A percentile compares a stretch with the other conserved stretches of the same genome.
Evolutionary conservation across 768 basidiomycete species (phyloP).

Genomic region (Boletus huronensis): DNA sequence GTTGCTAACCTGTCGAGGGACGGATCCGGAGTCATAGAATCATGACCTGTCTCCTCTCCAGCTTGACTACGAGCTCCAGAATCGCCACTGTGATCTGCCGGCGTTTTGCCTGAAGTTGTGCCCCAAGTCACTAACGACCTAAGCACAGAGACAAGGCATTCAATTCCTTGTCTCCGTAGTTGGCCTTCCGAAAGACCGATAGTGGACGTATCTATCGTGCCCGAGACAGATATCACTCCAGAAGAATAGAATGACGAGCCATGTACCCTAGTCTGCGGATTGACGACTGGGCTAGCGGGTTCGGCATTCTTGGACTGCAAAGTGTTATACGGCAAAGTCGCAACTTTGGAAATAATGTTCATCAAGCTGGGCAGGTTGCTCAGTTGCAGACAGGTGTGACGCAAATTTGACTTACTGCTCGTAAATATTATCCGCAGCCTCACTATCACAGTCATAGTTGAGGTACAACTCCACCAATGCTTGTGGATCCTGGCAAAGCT

Average conservation of each 20-base stretch:
- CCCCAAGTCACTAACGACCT: slow-evolving; percentile 93
- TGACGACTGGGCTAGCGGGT: slow-evolving; percentile 57
- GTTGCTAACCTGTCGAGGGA: slow-evolving; percentile 54
- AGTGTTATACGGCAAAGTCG: slow-evolving; percentile 51
- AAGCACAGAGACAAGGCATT: slow-evolving; percentile 85
- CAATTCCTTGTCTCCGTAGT: slow-evolving; percentile 87
- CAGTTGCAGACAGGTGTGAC: slow-evolving; percentile 2
- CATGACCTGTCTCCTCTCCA: slow-evolving; percentile 52
- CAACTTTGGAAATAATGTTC: slow-evolving; percentile 94
- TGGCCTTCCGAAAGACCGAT: slow-evolving; percentile 79
- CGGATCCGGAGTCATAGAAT: slow-evolving; percentile 52
- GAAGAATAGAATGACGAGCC: slow-evolving; percentile 52
- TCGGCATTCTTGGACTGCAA: slow-evolving; percentile 51
- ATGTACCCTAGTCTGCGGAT: slow-evolving; percentile 40
- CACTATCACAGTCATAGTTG: slow-evolving; percentile 97
- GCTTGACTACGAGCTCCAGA: slow-evolving; percentile 42
- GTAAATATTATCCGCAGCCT: slow-evolving; percentile 94
- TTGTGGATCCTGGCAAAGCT: slow-evolving; percentile 93
- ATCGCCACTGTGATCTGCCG: slow-evolving; percentile 36
- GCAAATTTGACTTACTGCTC: slow-evolving; percentile 61
- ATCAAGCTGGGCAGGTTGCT: slow-evolving; percentile 55
- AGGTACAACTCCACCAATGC: slow-evolving; percentile 97
- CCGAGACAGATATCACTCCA: slow-evolving; percentile 60
- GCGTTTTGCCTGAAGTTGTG: slow-evolving; percentile 42
- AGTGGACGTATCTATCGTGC: slow-evolving; percentile 61